Conservation (phyloP, 2,329 filamentous ascomycete species). For the Zasmidium citrigriseum region DNA sequence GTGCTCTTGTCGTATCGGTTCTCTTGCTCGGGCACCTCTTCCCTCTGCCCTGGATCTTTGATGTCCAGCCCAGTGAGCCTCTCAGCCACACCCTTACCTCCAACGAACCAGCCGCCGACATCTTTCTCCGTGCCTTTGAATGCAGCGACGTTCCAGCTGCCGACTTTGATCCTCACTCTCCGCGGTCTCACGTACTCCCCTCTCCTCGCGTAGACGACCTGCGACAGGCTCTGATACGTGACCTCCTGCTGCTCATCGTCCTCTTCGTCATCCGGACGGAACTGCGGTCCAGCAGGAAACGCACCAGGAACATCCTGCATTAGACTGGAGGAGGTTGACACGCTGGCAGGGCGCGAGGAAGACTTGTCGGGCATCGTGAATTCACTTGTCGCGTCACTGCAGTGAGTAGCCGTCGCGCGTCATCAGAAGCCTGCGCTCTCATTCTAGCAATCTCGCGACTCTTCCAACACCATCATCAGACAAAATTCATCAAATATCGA, state of each 20-base stretch:
- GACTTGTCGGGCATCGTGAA: conserved; percentile 15
- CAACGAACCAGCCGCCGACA: conserved; percentile 83
- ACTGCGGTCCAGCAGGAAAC: conserved; percentile 39
- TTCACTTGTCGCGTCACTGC: not conserved
- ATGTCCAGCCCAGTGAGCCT: conserved; percentile 57
- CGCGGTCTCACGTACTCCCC: conserved; percentile 76
- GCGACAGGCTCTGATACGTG: conserved; percentile 44
- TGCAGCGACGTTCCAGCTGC: conserved; percentile 92
- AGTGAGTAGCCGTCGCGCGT: not conserved
- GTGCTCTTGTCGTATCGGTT: conserved; percentile 44
- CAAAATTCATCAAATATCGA: conserved; percentile 21
- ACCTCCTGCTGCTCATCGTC: conserved; percentile 20
- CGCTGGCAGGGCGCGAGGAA: conserved; percentile 23
- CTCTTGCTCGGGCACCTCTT: conserved; percentile 52
- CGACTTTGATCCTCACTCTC: conserved; percentile 81
- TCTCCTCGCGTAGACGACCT: conserved; percentile 69
- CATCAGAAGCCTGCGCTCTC: not conserved
- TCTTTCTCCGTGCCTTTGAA: conserved; percentile 85
- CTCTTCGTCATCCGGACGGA: conserved; percentile 29
- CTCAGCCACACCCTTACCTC: conserved; percentile 69
- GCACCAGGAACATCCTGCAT: conserved; percentile 52
- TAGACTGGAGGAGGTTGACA: conserved; percentile 34
- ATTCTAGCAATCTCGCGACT: not conserved
- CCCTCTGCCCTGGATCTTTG: conserved; percentile 28
- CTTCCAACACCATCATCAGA: not conserved